Evolutionary conservation across 176 grass and related monocot species (phyloP), one percentile per base, ranked within the genome.

Genomic region (Lolium perenne): DNA sequence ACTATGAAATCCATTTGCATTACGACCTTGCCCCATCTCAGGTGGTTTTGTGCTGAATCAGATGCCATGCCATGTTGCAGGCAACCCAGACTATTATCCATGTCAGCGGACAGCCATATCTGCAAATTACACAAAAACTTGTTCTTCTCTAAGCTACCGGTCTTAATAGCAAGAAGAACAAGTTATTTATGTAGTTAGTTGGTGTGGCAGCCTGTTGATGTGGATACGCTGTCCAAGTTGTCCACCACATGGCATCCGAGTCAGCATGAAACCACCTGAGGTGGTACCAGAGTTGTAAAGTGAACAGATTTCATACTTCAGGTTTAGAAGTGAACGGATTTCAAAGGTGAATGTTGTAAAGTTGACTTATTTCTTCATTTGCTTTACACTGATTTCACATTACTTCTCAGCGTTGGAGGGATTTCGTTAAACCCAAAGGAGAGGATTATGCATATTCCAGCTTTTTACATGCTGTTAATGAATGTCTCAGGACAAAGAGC

Each of bases 401-500:
- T 83, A 74, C 67, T 79, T 93, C 63, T 78, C 91, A 98, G 93
- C 88, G 89, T 66, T 94, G 91, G 87, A 74, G 75, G 51, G 86
- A 92, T 86, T 81, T 89, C 75, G 91, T 87, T 85, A 95, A 95
- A 88, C 90, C 84, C 71, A 94, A 86, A 65, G 82, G 67, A 26
- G 93, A 95, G 80, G 78, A 84, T 62, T 86, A 86, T 91, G 76
- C 65, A 46, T 91, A 92, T 83, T 62, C 86, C 76, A 94, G 78
- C 74, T 81, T 77, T 63, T 77, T 82, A 57, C 90, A 91, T 88
- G 92, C 93, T 78, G 92, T 98, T 43, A 85, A 95, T 15, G 93
- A 94, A 84, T 95, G 88, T 80, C 87, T 98, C 78, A 92, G 86
- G 68, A 91, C 84, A 74, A 91, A 87, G 53, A 91, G 48, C 53